phyloP scores from a whole-genome alignment of 2,329 filamentous ascomycete genomes.

The Colletotrichum higginsianum region DNA sequence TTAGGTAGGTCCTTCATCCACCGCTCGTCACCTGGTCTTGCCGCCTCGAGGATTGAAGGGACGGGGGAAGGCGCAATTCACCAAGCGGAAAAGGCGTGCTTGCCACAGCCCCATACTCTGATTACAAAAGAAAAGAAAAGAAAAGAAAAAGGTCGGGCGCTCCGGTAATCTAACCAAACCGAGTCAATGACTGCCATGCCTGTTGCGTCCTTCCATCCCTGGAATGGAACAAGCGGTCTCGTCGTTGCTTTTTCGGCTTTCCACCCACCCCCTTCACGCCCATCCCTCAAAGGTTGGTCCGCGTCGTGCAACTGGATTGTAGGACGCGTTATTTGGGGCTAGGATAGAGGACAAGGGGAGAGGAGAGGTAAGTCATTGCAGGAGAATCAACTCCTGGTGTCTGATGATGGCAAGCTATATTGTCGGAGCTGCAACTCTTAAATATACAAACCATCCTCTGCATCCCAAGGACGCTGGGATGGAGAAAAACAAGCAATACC shows the following conservation, averaged over 20 bases:
- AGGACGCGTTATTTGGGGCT: constrained; percentile 26
- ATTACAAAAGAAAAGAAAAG: constrained; percentile 5
- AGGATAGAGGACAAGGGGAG: constrained; percentile 6
- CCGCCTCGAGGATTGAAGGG: background rate
- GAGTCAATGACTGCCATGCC: background rate
- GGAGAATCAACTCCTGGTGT: constrained; percentile 9
- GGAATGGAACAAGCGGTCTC: constrained; percentile 24
- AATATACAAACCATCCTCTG: constrained; percentile 14
- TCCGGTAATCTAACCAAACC: background rate
- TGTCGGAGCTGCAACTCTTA: constrained; percentile 9
- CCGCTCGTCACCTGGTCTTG: background rate
- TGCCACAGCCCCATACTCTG: constrained; percentile 2
- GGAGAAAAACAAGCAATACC: background rate
- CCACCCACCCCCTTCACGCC: background rate
- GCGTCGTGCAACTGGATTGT: constrained; percentile 16
- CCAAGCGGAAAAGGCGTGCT: background rate
- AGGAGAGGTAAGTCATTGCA: constrained; percentile 17
- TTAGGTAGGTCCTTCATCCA: background rate
- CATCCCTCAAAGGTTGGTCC: background rate
- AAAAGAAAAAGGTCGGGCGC: background rate
- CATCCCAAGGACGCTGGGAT: background rate
- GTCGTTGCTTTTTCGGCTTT: constrained; percentile 37
- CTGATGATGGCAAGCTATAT: background rate
- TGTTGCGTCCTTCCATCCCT: constrained; percentile 20
- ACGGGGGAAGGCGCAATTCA: background rate